Conservation (phyloP, 2,329 filamentous ascomycete genomes). For the Arthrobotrys pseudoclavata region DNA sequence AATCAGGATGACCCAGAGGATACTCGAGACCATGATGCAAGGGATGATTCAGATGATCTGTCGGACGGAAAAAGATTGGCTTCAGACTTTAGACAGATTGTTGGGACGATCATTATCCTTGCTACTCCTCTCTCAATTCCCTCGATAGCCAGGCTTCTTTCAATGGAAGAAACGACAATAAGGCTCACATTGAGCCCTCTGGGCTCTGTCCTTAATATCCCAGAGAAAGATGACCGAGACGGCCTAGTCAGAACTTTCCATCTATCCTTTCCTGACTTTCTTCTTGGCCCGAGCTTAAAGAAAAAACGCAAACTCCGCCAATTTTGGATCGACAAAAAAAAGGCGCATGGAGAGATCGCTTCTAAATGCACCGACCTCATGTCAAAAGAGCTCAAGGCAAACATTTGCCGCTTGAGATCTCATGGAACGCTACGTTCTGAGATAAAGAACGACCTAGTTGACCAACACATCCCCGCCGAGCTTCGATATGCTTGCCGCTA, state of each 20-base stretch:
- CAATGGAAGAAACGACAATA: too few relatives aligned
- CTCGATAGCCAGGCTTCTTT: too few relatives aligned
- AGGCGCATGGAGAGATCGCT: not conserved
- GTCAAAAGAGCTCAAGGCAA: not conserved
- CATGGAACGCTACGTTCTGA: conserved; percentile 37
- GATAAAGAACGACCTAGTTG: not conserved
- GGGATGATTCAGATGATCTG: too few relatives aligned
- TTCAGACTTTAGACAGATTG: too few relatives aligned
- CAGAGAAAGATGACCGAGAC: not conserved
- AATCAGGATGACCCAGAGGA: too few relatives aligned
- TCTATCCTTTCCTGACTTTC: conserved; percentile 7
- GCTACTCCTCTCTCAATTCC: too few relatives aligned
- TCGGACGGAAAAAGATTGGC: too few relatives aligned
- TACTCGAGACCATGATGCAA: too few relatives aligned
- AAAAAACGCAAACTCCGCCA: too few relatives aligned
- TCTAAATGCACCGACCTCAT: conserved; percentile 1
- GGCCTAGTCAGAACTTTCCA: not conserved
- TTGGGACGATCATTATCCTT: too few relatives aligned
- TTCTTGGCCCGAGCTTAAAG: too few relatives aligned
- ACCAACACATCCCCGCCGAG: not conserved
- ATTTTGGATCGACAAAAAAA: conserved; percentile 12
- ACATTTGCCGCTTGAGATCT: not conserved
- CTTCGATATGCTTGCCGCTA: not conserved
- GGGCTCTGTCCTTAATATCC: conserved; percentile 13
- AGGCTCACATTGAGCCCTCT: too few relatives aligned